Base-by-base conservation (phyloP, 106 monocot genomes). In the Iris macrosiphon region DNA sequence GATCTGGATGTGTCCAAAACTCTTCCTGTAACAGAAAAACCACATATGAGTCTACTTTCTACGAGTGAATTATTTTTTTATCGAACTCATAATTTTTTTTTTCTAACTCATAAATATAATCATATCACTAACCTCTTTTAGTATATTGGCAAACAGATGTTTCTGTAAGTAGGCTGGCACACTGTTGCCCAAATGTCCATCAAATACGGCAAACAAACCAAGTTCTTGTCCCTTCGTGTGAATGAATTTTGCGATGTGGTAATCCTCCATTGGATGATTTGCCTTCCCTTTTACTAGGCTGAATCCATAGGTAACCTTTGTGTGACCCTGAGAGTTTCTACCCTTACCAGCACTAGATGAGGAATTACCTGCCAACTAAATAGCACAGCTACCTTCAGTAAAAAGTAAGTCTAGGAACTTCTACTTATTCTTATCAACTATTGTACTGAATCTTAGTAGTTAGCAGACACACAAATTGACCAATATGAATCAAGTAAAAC, bases 221-320 rank as follows among this genome's bases (percentile, higher is more conserved):
- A 92, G 75, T 47, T 82, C 66, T 11, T 82, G 75, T 5, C 79
- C 78, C 48, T 70, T 82, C 30, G 49, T 40, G 12, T 66, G 58
- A 21, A 68, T 24, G 49, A 83, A 93, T 44, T 83, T 79, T 16
- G 87, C 79, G 16, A 87, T 71, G 62, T 87, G 79, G 57, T 77
- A 87, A 52, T 93, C 92, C 60, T 93, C 92, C 76, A 93, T 93
- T 52, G 79, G 83, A 72, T 93, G 92, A 37, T 68, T 80, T 49
- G 83, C 69, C 60, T 87, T 93, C 30, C 92, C 92, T 52, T 87
- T 80, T 6, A 83, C 74, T 13, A 93, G 68, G 59, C 79, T 80
- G 62, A 63, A 93, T 1, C 92, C 92, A 66, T 87, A 83, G 8
- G 43, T 64, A 45, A 93, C 71, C 62, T 73, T 87, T 28, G 28